Base-by-base conservation (phyloP, 1,284 basidiomycete species). In the Melampsora larici-populina region DNA sequence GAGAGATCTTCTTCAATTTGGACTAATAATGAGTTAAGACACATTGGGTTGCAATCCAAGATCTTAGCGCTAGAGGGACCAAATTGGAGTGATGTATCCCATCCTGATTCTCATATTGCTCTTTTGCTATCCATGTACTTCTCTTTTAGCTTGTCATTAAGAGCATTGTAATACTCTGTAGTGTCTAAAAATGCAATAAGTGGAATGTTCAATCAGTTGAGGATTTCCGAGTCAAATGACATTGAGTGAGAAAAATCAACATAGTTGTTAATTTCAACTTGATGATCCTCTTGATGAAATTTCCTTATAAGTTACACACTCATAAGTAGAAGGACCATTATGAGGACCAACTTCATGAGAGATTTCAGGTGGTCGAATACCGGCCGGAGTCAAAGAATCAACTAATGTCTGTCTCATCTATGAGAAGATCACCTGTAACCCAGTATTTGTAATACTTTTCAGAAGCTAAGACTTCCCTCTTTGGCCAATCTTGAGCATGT, bases 41-140 rank as follows among this genome's bases (percentile, higher is more conserved):
- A n/a, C n/a, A n/a, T n/a, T n/a, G n/a, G n/a, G n/a, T n/a, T 75
- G 48, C 65, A 75, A 49, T 75, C 72, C 5, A 75, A 40, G 49
- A 75, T 58, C 51, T 67, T 66, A 46, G 72, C 15, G 29, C 66
- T 75, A 63, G 66, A 75, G 43, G 72, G 72, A 17, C 72, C 72
- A 49, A 75, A 75, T 9, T 63, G 62, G 8, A 17, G 18, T 31
- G 72, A 75, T 8, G 72, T 75, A 31, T 75, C 72, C 15, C 65
- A 75, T 6, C 72, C 72, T 9, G 63, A 66, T 43, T 75, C 72
- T n/a, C 72, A 26, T 63, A 75, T 75, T 31, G 72, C 72, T 33
- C 72, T 62, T 26, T 75, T 63, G 36, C 64, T 75, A 33, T 75
- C 72, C 72, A 75, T 75, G 24, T 46, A 75, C 64, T 67, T 65